phyloP scores from a whole-genome alignment of 2,329 filamentous ascomycete genomes.

The Fusarium beomiforme region DNA sequence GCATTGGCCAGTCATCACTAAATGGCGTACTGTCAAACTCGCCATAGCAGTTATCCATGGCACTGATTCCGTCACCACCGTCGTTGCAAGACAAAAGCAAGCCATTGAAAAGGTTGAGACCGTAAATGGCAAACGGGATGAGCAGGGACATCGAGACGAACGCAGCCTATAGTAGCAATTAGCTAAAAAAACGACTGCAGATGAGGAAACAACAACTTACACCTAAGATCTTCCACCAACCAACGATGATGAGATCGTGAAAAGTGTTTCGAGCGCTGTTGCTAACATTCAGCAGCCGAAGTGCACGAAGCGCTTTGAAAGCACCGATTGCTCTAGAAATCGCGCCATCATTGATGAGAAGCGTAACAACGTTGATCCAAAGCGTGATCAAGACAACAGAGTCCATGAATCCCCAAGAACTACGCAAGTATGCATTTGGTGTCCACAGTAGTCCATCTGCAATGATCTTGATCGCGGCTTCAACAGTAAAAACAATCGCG shows the following conservation, averaged over 20 bases:
- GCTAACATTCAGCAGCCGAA: conserved; percentile 93
- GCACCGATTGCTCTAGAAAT: conserved; percentile 92
- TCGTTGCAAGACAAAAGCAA: conserved; percentile 81
- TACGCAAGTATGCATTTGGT: conserved; percentile 95
- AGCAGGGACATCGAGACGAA: conserved; percentile 94
- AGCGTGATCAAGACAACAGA: conserved; percentile 89
- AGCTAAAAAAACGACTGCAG: background rate
- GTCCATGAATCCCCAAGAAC: conserved; percentile 97
- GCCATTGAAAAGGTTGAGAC: conserved; percentile 90
- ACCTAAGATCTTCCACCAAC: conserved; percentile 92
- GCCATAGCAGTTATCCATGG: conserved; percentile 80
- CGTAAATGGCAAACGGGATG: conserved; percentile 97
- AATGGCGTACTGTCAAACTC: conserved; percentile 83
- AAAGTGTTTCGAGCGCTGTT: conserved; percentile 96
- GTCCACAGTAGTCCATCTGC: conserved; percentile 97
- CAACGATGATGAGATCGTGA: conserved; percentile 93
- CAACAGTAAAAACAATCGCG: conserved; percentile 83
- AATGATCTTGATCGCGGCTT: conserved; percentile 90
- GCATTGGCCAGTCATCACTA: conserved; percentile 77
- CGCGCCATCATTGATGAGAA: conserved; percentile 82
- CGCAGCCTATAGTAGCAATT: conserved; percentile 65
- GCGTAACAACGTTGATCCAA: conserved; percentile 92
- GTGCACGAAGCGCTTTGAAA: conserved; percentile 93
- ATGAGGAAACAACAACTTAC: conserved; percentile 56
- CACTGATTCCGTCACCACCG: conserved; percentile 62